Evolutionary conservation across 1,284 basidiomycete genomes (phyloP).

Genomic region (Pisolithus thermaeus): DNA sequence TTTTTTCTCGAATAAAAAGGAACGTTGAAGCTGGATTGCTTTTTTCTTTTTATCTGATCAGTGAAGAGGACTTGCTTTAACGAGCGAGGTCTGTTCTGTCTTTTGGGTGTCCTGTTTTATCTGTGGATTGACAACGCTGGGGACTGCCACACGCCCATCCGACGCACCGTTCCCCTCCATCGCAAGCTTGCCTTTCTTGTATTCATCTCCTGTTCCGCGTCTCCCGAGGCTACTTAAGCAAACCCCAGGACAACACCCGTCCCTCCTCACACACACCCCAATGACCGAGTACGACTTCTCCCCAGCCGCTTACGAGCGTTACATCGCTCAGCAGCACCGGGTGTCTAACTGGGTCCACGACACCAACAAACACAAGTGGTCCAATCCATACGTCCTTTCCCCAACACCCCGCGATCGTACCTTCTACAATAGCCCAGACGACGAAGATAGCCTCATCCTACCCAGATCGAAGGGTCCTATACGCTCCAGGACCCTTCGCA

Average conservation of each 20-base stretch:
- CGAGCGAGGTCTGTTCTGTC: neutral
- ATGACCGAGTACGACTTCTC: conserved; percentile 58
- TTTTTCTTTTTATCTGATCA: too few species aligned
- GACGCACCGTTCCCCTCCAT: neutral
- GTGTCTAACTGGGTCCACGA: conserved; percentile 39
- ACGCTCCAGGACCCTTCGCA: conserved; percentile 1
- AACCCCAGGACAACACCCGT: neutral
- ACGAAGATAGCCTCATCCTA: neutral
- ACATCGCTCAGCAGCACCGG: conserved; percentile 35
- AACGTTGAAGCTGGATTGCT: too few species aligned
- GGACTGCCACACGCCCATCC: neutral
- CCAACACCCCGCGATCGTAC: conserved; percentile 26
- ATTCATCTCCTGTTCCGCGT: conserved; percentile 1
- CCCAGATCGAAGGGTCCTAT: neutral
- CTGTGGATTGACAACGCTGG: neutral
- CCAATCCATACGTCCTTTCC: conserved; percentile 27
- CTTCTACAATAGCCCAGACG: conserved; percentile 20
- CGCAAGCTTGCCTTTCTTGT: neutral
- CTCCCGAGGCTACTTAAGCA: neutral
- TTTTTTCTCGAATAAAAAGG: too few species aligned
- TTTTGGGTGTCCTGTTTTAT: neutral
- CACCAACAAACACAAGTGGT: conserved; percentile 20
- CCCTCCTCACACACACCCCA: conserved; percentile 3
- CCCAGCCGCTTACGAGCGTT: conserved; percentile 42
- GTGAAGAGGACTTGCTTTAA: neutral